Evolutionary conservation across 1,284 basidiomycete genomes (phyloP), one percentile per base, ranked within the genome.

Genomic region (Agroathelia rolfsii): DNA sequence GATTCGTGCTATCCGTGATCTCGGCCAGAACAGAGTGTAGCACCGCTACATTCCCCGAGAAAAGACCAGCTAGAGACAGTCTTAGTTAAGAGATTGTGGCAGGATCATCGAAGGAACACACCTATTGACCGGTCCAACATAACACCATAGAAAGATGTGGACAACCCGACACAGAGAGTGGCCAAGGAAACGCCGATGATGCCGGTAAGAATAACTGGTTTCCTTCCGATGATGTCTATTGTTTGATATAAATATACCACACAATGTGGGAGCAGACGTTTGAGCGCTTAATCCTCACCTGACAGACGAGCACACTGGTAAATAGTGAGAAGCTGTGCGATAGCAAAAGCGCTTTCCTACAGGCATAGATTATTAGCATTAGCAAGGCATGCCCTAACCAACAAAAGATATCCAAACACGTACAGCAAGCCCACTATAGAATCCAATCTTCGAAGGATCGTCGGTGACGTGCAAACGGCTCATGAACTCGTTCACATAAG

Each of bases 401-500:
- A n/a, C 16, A 19, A 18, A 30, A 19, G 35, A 24, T 36, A 36
- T 11, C 22, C 29, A 1, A 15, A n/a, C 8, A 45, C 54, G 31
- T 38, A 61, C 61, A 28, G 62, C 52, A 8, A 63, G 36, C 13
- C 61, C 61, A 40, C 58, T 59, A 40, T 64, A 64, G 41, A 56
- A 62, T 9, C 59, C 61, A 28, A 62, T 54, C 40, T 55, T 45
- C 5, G 50, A 50, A 12, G 55, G 55, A 37, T 59, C 52, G 20
- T 48, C 42, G 9, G 52, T 52, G 11, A 61, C 49, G 37, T 52
- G 41, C 15, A 63, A 46, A 36, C 51, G 51, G 29, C 36, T 47
- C 37, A 63, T 52, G 46, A 64, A 56, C 30, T 61, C 47, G 37
- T 64, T 64, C 34, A 64, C 53, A 35, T 59, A 59, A 27, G 54